Base-by-base conservation (phyloP, 805 yeast species). In the Candida cerambycidarum region DNA sequence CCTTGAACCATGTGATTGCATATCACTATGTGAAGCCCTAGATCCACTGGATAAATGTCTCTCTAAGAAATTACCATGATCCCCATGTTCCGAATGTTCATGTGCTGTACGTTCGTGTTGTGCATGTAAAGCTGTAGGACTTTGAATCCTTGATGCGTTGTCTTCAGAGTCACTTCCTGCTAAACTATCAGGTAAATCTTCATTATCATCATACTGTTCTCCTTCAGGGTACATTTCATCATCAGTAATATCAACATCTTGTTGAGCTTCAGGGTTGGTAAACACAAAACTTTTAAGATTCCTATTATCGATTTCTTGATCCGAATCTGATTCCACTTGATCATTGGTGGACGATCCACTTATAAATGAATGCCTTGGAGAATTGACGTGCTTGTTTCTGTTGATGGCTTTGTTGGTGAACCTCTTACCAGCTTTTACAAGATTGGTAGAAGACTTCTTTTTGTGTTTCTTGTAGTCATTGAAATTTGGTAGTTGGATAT, bases 401-500 rank as follows among this genome's bases (percentile, higher is more conserved):
- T 35, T 36, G 11, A 27, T 33, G 21, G 44, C 40, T 13, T 37
- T 43, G 14, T 43, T 27, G 12, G 47, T 50, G 30, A 54, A 45
- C 39, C 47, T 55, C 41, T 50, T 56, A 8, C 60, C 59, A 5
- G 62, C 61, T 37, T 57, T 52, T 31, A 63, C 67, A 25, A 64
- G 48, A 48, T 61, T 56, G 16, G 53, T 38, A 16, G 50, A 39
- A 25, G 41, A 31, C 23, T 43, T 47, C 28, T 41, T 37, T 27
- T 46, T 48, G 16, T 55, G 54, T 34, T 50, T 52, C 45, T 50
- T 47, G 40, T 51, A 46, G 24, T 50, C 38, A 8, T 45, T 47
- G n/a, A 67, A 48, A 13, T 55, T 55, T 11, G 72, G 71, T 33
- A 67, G 52, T 28, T 58, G 57, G 43, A 67, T 51, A 42, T 57